phyloP scores from a whole-genome alignment of 106 monocot genomes.

The Dioscorea alata region DNA sequence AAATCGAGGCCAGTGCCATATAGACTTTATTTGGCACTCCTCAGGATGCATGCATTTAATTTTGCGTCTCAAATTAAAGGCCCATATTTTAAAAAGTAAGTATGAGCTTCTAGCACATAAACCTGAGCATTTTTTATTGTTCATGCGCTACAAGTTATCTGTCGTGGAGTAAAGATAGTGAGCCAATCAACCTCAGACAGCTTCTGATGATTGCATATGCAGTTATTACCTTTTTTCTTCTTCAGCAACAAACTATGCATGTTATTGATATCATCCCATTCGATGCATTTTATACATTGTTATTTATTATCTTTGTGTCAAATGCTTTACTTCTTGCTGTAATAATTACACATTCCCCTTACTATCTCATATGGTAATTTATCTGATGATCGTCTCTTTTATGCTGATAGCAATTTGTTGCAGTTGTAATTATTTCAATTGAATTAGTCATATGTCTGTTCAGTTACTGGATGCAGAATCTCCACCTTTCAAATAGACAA shows the following conservation, averaged over 20 bases:
- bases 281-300: no score
- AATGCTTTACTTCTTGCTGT: no score
- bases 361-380: background rate
- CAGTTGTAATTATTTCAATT: background rate
- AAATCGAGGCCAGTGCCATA: conserved; percentile 44
- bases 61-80: conserved; percentile 53
- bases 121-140: background rate
- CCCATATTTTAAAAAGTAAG: conserved; percentile 60
- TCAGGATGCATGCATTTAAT: conserved; percentile 51
- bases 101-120: background rate
- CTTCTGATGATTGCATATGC: background rate
- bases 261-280: background rate
- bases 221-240: background rate
- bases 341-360: no score
- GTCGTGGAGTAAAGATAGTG: background rate
- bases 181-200: background rate
- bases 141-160: background rate
- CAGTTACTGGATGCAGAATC: background rate
- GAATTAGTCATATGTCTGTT: background rate
- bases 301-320: no score
- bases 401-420: background rate
- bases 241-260: background rate
- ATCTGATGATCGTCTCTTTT: background rate
- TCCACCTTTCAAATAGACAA: background rate
- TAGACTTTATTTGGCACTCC: conserved; percentile 82